phyloP scores from a whole-genome alignment of 163 green algal genomes.

The Smithsoniella earleae region DNA sequence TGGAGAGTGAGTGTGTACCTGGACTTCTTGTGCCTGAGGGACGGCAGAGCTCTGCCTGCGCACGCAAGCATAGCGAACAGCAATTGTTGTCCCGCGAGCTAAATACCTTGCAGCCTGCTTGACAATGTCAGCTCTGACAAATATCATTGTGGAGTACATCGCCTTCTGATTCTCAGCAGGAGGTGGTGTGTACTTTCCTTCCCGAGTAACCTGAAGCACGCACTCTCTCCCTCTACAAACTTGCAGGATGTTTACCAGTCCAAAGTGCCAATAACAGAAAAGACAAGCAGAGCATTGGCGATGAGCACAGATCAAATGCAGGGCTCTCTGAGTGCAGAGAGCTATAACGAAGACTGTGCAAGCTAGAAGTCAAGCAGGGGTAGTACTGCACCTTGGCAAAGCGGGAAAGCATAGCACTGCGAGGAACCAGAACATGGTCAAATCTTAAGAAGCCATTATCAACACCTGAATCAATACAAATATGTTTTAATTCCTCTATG shows the following conservation, averaged over 20 bases:
- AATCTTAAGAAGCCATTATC: conserved; percentile 88
- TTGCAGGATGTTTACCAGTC: no score
- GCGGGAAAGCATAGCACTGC: conserved; percentile 7
- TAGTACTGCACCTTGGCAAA: background rate
- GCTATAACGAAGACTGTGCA: no score
- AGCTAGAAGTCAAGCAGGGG: no score
- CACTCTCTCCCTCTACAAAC: no score
- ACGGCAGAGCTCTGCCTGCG: conserved; percentile 64
- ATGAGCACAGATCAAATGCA: no score
- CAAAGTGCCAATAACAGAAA: background rate
- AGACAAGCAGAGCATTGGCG: no score
- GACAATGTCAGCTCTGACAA: conserved; percentile 66
- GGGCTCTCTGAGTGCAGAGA: no score
- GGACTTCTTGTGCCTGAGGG: conserved; percentile 52
- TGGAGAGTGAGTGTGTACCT: conserved; percentile 35
- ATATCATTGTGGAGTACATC: conserved; percentile 78
- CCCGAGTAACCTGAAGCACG: conserved; percentile 62
- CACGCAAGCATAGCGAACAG: conserved; percentile 70
- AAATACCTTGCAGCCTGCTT: conserved; percentile 52
- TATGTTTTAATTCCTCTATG: no score
- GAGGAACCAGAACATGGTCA: conserved; percentile 50
- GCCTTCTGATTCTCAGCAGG: conserved; percentile 78
- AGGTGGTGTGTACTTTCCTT: conserved; percentile 75
- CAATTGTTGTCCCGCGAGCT: conserved; percentile 59
- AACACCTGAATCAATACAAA: no score